phyloP scores from a whole-genome alignment of 2,329 filamentous ascomycete genomes.

The Decorospora gaudefroyi region DNA sequence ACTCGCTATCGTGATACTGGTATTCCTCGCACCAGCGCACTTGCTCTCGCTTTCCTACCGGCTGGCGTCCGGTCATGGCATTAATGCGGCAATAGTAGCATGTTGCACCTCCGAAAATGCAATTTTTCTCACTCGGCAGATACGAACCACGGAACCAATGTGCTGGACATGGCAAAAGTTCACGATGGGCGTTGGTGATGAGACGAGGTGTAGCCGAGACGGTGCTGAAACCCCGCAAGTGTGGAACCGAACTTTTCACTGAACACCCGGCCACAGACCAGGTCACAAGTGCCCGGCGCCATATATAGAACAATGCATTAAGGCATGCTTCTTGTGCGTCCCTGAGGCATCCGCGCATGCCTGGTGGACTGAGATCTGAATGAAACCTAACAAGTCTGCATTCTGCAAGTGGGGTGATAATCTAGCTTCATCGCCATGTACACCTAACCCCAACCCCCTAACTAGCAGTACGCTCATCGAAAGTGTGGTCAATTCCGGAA shows the following conservation, averaged over 20 bases:
- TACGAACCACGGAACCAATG: not conserved
- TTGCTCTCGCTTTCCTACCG: too few relatives aligned
- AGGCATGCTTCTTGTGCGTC: slow-evolving; percentile 8
- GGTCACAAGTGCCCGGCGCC: slow-evolving; percentile 7
- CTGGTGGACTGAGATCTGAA: slow-evolving; percentile 3
- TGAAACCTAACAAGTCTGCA: not conserved
- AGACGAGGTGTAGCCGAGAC: slow-evolving; percentile 21
- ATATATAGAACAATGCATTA: slow-evolving; percentile 20
- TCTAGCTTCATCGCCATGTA: slow-evolving; percentile 13
- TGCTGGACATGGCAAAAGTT: slow-evolving; percentile 1
- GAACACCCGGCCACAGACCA: slow-evolving; percentile 17
- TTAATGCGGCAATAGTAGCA: not conserved
- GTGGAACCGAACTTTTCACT: slow-evolving; percentile 14
- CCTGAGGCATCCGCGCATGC: slow-evolving; percentile 19
- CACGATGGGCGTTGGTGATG: slow-evolving; percentile 16
- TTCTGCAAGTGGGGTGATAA: not conserved
- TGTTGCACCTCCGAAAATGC: too few relatives aligned
- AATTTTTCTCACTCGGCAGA: too few relatives aligned
- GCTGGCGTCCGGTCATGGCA: too few relatives aligned
- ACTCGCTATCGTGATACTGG: too few relatives aligned
- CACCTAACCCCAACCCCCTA: slow-evolving; percentile 11
- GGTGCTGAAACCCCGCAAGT: slow-evolving; percentile 25
- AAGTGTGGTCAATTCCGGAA: slow-evolving; percentile 25
- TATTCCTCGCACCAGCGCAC: too few relatives aligned
- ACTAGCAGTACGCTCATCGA: slow-evolving; percentile 6